Conservation (phyloP, 1,139 yeast species). For the Scheffersomyces lignicola region DNA sequence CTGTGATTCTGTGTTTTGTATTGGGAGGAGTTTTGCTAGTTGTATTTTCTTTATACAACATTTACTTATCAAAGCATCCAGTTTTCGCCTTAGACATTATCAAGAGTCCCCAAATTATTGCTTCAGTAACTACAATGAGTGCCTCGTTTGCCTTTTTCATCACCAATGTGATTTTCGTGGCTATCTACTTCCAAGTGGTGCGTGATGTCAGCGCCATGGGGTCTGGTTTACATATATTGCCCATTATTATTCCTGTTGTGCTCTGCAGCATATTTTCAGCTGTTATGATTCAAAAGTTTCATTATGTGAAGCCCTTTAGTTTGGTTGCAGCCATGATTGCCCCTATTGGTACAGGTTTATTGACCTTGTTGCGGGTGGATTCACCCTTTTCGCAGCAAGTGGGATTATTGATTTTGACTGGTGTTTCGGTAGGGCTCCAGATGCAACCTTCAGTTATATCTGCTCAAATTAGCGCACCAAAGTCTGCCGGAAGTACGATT, state of each 20-base stretch:
- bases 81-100: constrained; percentile 29
- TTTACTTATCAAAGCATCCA: constrained; percentile 24
- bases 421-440: constrained; percentile 29
- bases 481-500: constrained; percentile 37
- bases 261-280: constrained; percentile 31
- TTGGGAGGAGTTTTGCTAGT: constrained; percentile 38
- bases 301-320: constrained; percentile 32
- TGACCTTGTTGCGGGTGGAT: constrained; percentile 32
- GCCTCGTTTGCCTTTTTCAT: constrained; percentile 28
- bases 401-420: constrained; percentile 35
- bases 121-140: constrained; percentile 22
- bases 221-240: constrained; percentile 42
- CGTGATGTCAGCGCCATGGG: constrained; percentile 31
- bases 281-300: constrained; percentile 27
- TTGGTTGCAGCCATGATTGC: constrained; percentile 25
- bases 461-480: constrained; percentile 37
- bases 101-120: constrained; percentile 21
- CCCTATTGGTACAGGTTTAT: constrained; percentile 36
- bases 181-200: constrained; percentile 42
- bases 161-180: constrained; percentile 23
- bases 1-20: constrained; percentile 46
- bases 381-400: constrained; percentile 27
- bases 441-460: constrained; percentile 31
- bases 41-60: constrained; percentile 29
- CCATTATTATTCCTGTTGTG: constrained; percentile 35